Base-by-base conservation (phyloP, 768 basidiomycete species). In the Sarcomyxa edulis region DNA sequence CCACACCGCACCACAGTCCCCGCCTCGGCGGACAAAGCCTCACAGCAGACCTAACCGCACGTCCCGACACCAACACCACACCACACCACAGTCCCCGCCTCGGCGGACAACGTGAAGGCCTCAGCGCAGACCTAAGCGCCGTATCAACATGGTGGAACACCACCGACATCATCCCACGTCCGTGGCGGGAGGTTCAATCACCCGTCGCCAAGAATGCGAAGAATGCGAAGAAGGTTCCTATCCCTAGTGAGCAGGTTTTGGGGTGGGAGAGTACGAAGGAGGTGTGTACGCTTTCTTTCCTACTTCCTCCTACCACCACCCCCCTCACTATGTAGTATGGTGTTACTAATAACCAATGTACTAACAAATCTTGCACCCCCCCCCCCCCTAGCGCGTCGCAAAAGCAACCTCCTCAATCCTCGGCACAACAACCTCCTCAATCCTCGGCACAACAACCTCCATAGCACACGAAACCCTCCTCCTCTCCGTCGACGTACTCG, bases 401-500 rank as follows among this genome's bases (percentile, higher is more conserved):
- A 48, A 60, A 39, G 66, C 69, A 1, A 61, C 58, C 1, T 50
- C 44, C 0, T 60, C 69, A 11, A 62, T 70, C 3, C 54, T 76
- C 15, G 71, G 66, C 21, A 59, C 60, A 5, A 52, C 64, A 0
- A n/a, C n/a, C n/a, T n/a, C n/a, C n/a, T n/a, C n/a, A n/a, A n/a
- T n/a, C n/a, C 30, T 76, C 14, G 70, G 67, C 21, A 61, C 61
- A 3, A 54, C 66, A 0, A 58, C 52, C 2, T 63, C 69, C 23
- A 48, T 74, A 4, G 51, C 59, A 0, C 74, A 74, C 45, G 76
- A 75, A 41, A 55, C 61, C 0, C 63, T 78, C 24, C 53, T 54
- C 20, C 30, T 67, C 2, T 56, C 65, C 22, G 58, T 64, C 3
- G 70, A 74, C 10, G 41, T 74, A 6, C 60, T 71, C 14, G 58